Evolutionary conservation across 768 basidiomycete species (phyloP).

Genomic region (Scleroderma bovista): DNA sequence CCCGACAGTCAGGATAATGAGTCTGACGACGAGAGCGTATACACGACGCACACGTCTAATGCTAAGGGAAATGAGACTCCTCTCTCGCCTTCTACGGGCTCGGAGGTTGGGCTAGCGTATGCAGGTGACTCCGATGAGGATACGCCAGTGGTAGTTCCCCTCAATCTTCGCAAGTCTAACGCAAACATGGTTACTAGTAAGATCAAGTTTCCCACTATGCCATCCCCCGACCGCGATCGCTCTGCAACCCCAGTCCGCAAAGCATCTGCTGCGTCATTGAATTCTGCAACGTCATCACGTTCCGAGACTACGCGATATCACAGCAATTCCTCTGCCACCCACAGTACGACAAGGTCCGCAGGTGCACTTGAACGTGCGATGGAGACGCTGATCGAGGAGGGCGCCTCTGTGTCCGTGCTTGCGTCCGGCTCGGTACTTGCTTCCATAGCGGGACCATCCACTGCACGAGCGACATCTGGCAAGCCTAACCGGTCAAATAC

Average conservation of each 20-base stretch:
- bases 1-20: constrained; percentile 16
- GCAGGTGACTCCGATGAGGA: constrained; percentile 29
- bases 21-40: constrained; percentile 31
- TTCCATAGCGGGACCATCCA: constrained; percentile 18
- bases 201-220: constrained; percentile 33
- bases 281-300: constrained; percentile 15
- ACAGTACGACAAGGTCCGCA: constrained; percentile 23
- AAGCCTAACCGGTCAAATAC: constrained; percentile 46
- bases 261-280: constrained; percentile 17
- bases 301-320: constrained; percentile 10
- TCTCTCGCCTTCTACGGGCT: constrained; percentile 23
- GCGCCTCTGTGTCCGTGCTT: constrained; percentile 29
- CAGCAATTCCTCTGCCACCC: constrained; percentile 25
- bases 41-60: constrained; percentile 26
- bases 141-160: constrained; percentile 27
- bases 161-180: constrained; percentile 19
- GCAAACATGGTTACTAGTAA: constrained; percentile 11
- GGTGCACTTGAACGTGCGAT: constrained; percentile 45
- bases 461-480: constrained; percentile 15
- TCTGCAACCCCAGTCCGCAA: constrained; percentile 23
- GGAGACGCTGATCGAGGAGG: constrained; percentile 47
- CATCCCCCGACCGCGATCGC: constrained; percentile 10
- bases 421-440: constrained; percentile 30
- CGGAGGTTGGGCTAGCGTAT: constrained; percentile 36
- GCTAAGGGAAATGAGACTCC: constrained; percentile 10